Percentiles rank a stretch among this genome's conserved stretches.
Evolutionary conservation across 257 asterid species (phyloP).

Genomic region (Striga asiatica): DNA sequence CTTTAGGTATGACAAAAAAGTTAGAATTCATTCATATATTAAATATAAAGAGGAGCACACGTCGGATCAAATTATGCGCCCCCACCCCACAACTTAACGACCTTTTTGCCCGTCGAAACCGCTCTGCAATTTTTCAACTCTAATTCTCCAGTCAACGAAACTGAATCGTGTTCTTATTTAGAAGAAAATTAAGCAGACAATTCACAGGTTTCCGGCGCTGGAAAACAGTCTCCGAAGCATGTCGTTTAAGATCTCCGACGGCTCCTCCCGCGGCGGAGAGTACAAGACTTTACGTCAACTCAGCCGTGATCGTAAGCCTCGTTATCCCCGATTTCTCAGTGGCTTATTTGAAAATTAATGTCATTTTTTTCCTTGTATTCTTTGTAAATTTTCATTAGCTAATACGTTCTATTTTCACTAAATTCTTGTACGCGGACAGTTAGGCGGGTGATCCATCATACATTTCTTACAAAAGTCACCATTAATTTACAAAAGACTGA

Average conservation of each 20-base stretch:
- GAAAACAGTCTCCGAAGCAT: constrained; percentile 8
- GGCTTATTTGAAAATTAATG: neutral
- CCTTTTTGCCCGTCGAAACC: constrained; percentile 31
- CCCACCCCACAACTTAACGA: constrained; percentile 53
- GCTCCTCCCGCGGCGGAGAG: constrained; percentile 48
- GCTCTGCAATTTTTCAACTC: constrained; percentile 16
- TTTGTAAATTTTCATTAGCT: neutral
- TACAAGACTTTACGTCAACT: constrained; percentile 61
- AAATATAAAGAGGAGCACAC: neutral
- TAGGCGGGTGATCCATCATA: neutral
- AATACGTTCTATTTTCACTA: neutral
- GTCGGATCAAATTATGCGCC: constrained; percentile 47
- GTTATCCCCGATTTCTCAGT: neutral
- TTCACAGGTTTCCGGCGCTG: constrained; percentile 13
- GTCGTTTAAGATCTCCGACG: constrained; percentile 56
- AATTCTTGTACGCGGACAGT: too few relatives aligned
- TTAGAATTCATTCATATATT: too few relatives aligned
- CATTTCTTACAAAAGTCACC: too few relatives aligned
- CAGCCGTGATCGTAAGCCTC: constrained; percentile 67
- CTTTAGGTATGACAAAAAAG: too few relatives aligned
- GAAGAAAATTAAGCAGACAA: neutral
- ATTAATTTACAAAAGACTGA: too few relatives aligned
- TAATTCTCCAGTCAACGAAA: neutral
- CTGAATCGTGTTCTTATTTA: neutral
- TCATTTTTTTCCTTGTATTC: neutral